Conservation (phyloP, 2,329 filamentous ascomycete species). For the Fusarium abutilonis region DNA sequence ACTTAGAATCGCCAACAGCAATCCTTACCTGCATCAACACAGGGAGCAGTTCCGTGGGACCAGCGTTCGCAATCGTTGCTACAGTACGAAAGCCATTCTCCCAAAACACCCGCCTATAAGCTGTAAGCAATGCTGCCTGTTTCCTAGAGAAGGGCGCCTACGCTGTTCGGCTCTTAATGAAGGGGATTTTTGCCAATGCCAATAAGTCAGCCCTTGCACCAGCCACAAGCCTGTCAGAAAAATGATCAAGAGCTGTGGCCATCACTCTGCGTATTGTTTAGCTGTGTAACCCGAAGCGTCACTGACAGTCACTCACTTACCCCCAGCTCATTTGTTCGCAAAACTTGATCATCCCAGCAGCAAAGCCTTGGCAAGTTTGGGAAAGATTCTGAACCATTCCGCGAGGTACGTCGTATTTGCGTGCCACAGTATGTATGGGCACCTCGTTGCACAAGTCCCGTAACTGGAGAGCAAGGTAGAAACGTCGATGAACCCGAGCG, state of each 20-base stretch:
- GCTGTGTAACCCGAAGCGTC: background rate
- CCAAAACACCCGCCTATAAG: constrained; percentile 68
- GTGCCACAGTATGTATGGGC: constrained; percentile 74
- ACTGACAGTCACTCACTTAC: constrained; percentile 53
- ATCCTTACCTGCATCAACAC: constrained; percentile 72
- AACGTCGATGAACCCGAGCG: constrained; percentile 73
- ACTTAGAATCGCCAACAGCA: background rate
- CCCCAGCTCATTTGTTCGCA: constrained; percentile 81
- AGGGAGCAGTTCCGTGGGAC: constrained; percentile 73
- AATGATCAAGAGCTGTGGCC: constrained; percentile 77
- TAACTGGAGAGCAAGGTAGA: constrained; percentile 80
- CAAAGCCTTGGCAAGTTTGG: constrained; percentile 81
- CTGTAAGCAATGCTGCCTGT: constrained; percentile 9
- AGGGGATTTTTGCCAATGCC: constrained; percentile 75
- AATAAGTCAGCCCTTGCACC: constrained; percentile 77
- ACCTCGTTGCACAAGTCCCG: constrained; percentile 81
- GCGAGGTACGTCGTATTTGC: constrained; percentile 75
- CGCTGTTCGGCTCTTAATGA: constrained; percentile 80
- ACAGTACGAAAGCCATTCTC: constrained; percentile 79
- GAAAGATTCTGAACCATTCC: constrained; percentile 77
- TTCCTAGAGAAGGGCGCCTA: constrained; percentile 47
- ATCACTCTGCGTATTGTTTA: constrained; percentile 63
- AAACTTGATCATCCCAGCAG: constrained; percentile 81
- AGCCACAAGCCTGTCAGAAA: constrained; percentile 76
- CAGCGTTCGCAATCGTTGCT: constrained; percentile 73